phyloP scores from a whole-genome alignment of 495 filamentous ascomycete species.

The Parmelia sp. region DNA sequence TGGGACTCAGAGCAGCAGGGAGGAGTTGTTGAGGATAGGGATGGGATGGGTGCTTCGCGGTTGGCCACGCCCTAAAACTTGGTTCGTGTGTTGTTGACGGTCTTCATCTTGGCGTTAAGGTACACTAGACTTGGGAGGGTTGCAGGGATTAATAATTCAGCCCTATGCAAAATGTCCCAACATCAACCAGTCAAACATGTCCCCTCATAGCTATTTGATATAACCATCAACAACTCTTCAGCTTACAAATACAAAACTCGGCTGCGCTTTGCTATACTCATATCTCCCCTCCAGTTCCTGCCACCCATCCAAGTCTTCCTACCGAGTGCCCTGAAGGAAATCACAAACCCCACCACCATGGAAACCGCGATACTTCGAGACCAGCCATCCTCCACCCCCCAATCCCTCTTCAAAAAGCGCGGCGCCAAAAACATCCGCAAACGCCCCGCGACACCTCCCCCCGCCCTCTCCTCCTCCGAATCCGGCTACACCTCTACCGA shows the following conservation, averaged over 20 bases:
- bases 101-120: not conserved
- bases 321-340: no score
- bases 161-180: not conserved
- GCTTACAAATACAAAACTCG: no score
- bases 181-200: not conserved
- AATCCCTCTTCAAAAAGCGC: slow-evolving; percentile 83
- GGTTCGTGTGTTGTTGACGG: slow-evolving; percentile 3
- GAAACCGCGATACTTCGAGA: slow-evolving; percentile 23
- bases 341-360: slow-evolving; percentile 14
- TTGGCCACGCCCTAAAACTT: not conserved
- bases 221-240: no score
- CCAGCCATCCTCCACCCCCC: slow-evolving; percentile 34
- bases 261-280: no score
- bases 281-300: no score
- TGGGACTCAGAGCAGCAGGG: not conserved
- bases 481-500: slow-evolving; percentile 68
- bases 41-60: not conserved
- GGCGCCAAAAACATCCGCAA: slow-evolving; percentile 76
- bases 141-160: not conserved
- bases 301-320: no score
- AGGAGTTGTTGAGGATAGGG: not conserved
- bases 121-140: not conserved
- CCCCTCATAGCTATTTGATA: not conserved
- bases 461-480: slow-evolving; percentile 50
- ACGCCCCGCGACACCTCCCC: slow-evolving; percentile 73